phyloP scores from a whole-genome alignment of 805 yeast genomes.

The Peterozyma toletana region DNA sequence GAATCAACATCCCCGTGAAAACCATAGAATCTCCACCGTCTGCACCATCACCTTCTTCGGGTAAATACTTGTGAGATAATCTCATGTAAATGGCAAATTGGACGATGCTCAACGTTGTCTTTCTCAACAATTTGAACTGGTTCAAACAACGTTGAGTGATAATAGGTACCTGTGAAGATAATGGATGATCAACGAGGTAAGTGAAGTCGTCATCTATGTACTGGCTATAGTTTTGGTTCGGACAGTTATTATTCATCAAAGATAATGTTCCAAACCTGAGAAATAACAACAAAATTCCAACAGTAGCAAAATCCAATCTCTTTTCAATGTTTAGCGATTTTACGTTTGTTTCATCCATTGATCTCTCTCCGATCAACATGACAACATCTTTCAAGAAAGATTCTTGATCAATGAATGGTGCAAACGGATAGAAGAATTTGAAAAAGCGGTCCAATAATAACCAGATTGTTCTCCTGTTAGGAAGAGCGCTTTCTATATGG shows the following conservation, averaged over 20 bases:
- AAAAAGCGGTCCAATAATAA: constrained; percentile 36
- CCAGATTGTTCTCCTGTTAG: constrained; percentile 38
- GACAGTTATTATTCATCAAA: constrained; percentile 21
- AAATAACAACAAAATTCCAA: constrained; percentile 39
- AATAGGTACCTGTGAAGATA: constrained; percentile 34
- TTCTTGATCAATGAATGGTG: constrained; percentile 37
- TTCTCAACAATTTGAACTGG: constrained; percentile 42
- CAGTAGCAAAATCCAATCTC: constrained; percentile 38
- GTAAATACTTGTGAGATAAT: constrained; percentile 40
- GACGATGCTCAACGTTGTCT: constrained; percentile 26
- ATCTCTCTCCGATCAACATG: constrained; percentile 28
- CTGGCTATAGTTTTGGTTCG: constrained; percentile 19
- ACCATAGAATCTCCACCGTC: constrained; percentile 52
- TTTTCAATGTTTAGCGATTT: constrained; percentile 26
- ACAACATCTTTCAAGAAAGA: constrained; percentile 25
- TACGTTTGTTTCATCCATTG: constrained; percentile 24
- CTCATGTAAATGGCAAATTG: background rate
- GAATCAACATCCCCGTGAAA: constrained; percentile 38
- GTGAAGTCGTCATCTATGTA: constrained; percentile 19
- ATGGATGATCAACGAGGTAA: constrained; percentile 37
- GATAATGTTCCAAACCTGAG: constrained; percentile 35
- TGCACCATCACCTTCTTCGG: constrained; percentile 46
- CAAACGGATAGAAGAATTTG: constrained; percentile 34
- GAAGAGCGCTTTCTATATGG: constrained; percentile 30
- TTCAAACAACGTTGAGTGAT: constrained; percentile 49